Percentiles rank a stretch among this genome's conserved stretches.
Evolutionary conservation across 2,329 filamentous ascomycete species (phyloP).

Genomic region (Aphanoascus verrucosus): DNA sequence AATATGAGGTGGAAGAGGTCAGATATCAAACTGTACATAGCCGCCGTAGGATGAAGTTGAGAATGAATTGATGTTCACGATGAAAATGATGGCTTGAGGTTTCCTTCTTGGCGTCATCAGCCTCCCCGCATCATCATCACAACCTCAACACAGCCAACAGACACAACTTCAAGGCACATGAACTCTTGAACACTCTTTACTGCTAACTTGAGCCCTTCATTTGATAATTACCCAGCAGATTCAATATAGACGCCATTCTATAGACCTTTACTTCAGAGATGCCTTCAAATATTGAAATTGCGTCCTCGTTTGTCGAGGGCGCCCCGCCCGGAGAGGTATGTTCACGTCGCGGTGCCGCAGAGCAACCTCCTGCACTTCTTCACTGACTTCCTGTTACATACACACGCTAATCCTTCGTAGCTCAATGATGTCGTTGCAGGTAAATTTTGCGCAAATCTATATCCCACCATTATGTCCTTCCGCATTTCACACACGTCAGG

Average conservation of each 20-base stretch:
- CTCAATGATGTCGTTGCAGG: slow-evolving; percentile 80
- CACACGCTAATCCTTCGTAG: slow-evolving; percentile 37
- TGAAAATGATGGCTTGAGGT: no score
- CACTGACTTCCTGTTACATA: slow-evolving; percentile 19
- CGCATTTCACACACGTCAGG: neutral
- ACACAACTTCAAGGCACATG: neutral
- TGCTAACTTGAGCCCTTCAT: no score
- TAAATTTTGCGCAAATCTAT: slow-evolving; percentile 33
- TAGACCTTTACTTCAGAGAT: slow-evolving; percentile 20
- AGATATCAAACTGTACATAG: neutral
- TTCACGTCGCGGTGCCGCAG: slow-evolving; percentile 2
- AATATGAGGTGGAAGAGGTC: neutral
- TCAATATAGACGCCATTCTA: neutral
- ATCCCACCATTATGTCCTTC: neutral
- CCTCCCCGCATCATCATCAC: neutral
- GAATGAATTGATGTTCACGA: neutral
- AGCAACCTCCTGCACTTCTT: neutral
- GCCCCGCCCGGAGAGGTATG: slow-evolving; percentile 90
- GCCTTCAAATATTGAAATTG: slow-evolving; percentile 45
- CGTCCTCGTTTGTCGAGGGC: slow-evolving; percentile 82
- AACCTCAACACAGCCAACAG: neutral
- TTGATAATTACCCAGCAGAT: neutral
- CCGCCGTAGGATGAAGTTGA: neutral
- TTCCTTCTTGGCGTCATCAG: no score
- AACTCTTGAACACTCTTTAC: neutral